These are phyloP conservation scores for Triangularia verruculosa DNA, from an alignment of 2,329 filamentous ascomycete species.

Conservation along the genomic window DNA sequence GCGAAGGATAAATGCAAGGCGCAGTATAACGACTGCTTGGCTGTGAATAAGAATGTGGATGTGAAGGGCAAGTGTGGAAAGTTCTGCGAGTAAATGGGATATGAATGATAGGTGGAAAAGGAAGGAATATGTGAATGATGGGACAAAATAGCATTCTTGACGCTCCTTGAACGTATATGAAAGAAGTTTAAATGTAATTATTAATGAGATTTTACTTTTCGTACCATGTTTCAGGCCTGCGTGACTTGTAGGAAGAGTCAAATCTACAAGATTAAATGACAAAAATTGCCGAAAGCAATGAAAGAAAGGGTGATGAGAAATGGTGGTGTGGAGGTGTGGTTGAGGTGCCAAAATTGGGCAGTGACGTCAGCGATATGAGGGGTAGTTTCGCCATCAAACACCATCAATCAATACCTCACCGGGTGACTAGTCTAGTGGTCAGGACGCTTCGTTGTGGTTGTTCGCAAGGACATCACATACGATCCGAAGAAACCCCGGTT, in stretches of 20 bases:
- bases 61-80: conserved; percentile 38
- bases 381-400: not conserved
- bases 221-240: too few species aligned
- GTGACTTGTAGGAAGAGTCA: too few species aligned
- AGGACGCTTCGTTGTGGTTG: conserved; percentile 24
- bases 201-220: not conserved
- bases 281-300: too few species aligned
- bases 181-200: not conserved
- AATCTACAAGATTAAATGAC: too few species aligned
- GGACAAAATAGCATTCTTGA: not conserved
- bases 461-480: not conserved
- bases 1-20: conserved; percentile 44
- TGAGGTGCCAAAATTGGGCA: not conserved
- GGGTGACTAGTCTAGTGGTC: conserved; percentile 25
- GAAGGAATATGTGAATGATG: not conserved
- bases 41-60: conserved; percentile 40
- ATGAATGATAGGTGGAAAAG: conserved; percentile 30
- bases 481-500: conserved; percentile 26
- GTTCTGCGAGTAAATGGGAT: conserved; percentile 6
- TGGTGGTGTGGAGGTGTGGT: not conserved
- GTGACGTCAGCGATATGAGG: not conserved
- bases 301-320: not conserved
- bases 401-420: not conserved
- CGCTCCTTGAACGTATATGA: not conserved
- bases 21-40: conserved; percentile 50